Evolutionary conservation across 768 basidiomycete genomes (phyloP).

Genomic region (Dioszegia crocea): DNA sequence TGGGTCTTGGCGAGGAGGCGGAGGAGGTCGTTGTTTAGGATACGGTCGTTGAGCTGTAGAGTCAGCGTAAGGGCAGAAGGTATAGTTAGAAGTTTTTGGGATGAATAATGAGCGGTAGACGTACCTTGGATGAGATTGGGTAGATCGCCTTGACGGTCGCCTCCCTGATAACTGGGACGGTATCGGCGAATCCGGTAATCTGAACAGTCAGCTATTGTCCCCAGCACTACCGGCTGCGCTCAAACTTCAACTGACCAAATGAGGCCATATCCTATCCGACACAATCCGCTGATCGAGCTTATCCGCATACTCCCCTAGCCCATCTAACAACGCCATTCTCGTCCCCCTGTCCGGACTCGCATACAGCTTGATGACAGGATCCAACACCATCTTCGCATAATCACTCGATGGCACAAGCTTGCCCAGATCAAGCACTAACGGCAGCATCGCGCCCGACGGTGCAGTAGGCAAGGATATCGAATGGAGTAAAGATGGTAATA

Average conservation of each 20-base stretch:
- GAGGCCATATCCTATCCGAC: slow-evolving; percentile 84
- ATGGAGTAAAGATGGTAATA: slow-evolving; percentile 73
- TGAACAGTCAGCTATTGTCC: slow-evolving; percentile 42
- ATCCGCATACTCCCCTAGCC: slow-evolving; percentile 74
- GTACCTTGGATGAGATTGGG: slow-evolving; percentile 76
- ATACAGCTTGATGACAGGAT: slow-evolving; percentile 76
- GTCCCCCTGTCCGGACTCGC: slow-evolving; percentile 87
- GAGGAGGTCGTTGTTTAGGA: slow-evolving; percentile 93
- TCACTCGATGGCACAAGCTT: slow-evolving; percentile 61
- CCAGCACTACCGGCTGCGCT: neutral
- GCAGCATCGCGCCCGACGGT: slow-evolving; percentile 65
- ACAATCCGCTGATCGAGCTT: slow-evolving; percentile 81
- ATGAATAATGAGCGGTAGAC: no score
- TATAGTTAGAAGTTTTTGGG: slow-evolving; percentile 4
- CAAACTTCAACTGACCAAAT: slow-evolving; percentile 61
- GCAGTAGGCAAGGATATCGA: slow-evolving; percentile 45
- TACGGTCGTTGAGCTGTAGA: slow-evolving; percentile 75
- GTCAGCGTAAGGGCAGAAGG: neutral
- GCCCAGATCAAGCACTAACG: slow-evolving; percentile 77
- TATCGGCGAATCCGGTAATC: slow-evolving; percentile 96
- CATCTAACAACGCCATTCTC: slow-evolving; percentile 88
- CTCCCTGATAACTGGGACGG: slow-evolving; percentile 88
- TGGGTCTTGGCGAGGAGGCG: slow-evolving; percentile 89
- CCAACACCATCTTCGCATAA: slow-evolving; percentile 64
- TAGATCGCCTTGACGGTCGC: slow-evolving; percentile 86